A percentile compares a stretch with the other conserved stretches of the same genome.
Evolutionary conservation across 148 eudicot species (phyloP).

Genomic region (Bassia scoparia): DNA sequence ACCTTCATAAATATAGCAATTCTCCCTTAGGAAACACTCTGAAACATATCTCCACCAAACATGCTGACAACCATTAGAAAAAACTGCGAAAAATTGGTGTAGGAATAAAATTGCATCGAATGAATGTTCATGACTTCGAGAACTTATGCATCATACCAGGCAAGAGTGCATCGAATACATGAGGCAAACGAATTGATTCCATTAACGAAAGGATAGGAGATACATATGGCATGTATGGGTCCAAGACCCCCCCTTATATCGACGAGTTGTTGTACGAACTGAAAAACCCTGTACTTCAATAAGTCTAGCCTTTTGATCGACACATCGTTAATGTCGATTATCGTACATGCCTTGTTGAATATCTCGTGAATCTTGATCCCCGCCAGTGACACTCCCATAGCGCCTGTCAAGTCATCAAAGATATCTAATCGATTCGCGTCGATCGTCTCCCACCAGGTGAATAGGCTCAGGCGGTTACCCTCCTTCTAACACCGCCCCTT

Average conservation of each 20-base stretch:
- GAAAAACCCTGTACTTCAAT: conserved; percentile 39
- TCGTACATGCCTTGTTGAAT: conserved; percentile 42
- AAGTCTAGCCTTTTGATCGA: conserved; percentile 32
- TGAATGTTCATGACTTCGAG: too few relatives aligned
- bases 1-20: conserved; percentile 36
- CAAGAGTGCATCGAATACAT: conserved; percentile 36
- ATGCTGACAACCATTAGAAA: conserved; percentile 19
- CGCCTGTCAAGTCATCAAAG: too few relatives aligned
- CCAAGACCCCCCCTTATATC: conserved; percentile 54
- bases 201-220: conserved; percentile 30
- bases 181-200: conserved; percentile 45
- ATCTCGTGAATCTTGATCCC: conserved; percentile 37
- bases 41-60: conserved; percentile 35
- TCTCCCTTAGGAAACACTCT: conserved; percentile 31
- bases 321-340: conserved; percentile 26
- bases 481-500: conserved; percentile 44
- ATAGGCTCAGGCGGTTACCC: conserved; percentile 43
- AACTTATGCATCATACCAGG: conserved; percentile 25
- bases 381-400: too few relatives aligned
- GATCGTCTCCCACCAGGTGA: conserved; percentile 38
- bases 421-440: conserved; percentile 40
- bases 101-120: too few relatives aligned
- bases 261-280: conserved; percentile 31
- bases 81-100: too few relatives aligned
- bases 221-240: conserved; percentile 27